Evolutionary conservation across 306 rosid species (phyloP).

Genomic region (Cicer yamashitae): DNA sequence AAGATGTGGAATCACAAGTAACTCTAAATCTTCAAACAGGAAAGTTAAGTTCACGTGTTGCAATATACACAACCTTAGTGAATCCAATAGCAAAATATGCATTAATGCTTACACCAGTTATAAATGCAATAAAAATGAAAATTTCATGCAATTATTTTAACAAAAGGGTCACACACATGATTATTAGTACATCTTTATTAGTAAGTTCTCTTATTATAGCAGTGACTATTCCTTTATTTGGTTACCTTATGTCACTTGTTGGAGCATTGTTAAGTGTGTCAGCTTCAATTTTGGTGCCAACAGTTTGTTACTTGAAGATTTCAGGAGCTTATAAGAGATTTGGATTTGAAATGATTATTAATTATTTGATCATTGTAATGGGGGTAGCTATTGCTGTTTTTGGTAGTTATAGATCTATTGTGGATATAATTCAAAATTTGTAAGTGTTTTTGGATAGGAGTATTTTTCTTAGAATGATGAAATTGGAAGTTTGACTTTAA

Average conservation of each 20-base stretch:
- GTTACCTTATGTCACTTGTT: constrained; percentile 65
- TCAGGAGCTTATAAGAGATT: constrained; percentile 58
- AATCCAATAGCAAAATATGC: constrained; percentile 82
- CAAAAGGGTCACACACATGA: constrained; percentile 47
- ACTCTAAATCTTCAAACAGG: constrained; percentile 68
- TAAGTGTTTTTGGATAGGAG: not conserved
- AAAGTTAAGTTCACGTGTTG: constrained; percentile 64
- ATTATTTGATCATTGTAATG: constrained; percentile 52
- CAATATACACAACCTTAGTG: constrained; percentile 71
- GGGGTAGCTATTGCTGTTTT: constrained; percentile 54
- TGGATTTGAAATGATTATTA: constrained; percentile 50
- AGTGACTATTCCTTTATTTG: constrained; percentile 57
- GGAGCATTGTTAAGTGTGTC: constrained; percentile 72
- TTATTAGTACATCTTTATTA: constrained; percentile 54
- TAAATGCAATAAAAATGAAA: constrained; percentile 54
- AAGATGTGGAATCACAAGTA: constrained; percentile 65
- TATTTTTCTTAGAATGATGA: not conserved
- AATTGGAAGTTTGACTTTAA: not conserved
- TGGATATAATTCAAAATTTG: constrained; percentile 52
- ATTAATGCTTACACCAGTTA: constrained; percentile 70
- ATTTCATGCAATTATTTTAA: constrained; percentile 43
- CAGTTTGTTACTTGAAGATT: constrained; percentile 78
- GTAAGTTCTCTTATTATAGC: constrained; percentile 61
- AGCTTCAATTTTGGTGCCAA: constrained; percentile 67
- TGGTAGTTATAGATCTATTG: constrained; percentile 67